Evolutionary conservation across 805 yeast genomes (phyloP), one percentile per base, ranked within the genome.

Genomic region (Ogataea trehaloabstinens): DNA sequence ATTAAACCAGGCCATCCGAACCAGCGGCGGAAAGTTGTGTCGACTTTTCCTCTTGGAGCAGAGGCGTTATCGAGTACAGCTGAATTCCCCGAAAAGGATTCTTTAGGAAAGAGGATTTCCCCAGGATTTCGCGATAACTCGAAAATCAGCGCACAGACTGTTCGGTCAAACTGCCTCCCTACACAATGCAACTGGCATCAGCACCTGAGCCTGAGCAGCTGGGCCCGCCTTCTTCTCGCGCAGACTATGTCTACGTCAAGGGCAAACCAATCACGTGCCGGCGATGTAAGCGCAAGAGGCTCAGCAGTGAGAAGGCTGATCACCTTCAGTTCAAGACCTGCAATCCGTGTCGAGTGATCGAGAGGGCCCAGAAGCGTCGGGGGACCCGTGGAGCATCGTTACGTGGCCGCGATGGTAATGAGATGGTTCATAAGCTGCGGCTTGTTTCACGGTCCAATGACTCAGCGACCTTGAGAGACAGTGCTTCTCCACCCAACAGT

Each of bases 261-360:
- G 64, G 64, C 19, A 56, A 55, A 39, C 64, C 71, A 34, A 56
- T 70, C 24, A 57, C 64, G 2, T 75, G 81, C 52, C 77, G 81
- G 53, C 73, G 81, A 51, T 75, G 81, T 60, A 75, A 75, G 52
- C 59, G 78, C 36, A 70, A 73, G 67, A 66, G 81, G 60, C 66
- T 73, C 46, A 72, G 69, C 43, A 74, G 74, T 44, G 81, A 75
- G 56, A 75, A 76, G 18, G 73, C 76, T 2, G 79, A 74, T 45
- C 79, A 75, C 28, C 64, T 70, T 48, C 77, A 73, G 51, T 75
- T 74, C 54, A 75, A 74, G 45, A 75, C 81, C 4, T 75, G 81
- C 58, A 77, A 75, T 52, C 74, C 76, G 45, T 75, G 81, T 52
- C 67, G 81, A 41, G 71, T 74, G 54, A 71, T 75, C 33, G 81